Base-by-base conservation (phyloP, 495 filamentous ascomycete genomes). In the Xylaria scruposa region DNA sequence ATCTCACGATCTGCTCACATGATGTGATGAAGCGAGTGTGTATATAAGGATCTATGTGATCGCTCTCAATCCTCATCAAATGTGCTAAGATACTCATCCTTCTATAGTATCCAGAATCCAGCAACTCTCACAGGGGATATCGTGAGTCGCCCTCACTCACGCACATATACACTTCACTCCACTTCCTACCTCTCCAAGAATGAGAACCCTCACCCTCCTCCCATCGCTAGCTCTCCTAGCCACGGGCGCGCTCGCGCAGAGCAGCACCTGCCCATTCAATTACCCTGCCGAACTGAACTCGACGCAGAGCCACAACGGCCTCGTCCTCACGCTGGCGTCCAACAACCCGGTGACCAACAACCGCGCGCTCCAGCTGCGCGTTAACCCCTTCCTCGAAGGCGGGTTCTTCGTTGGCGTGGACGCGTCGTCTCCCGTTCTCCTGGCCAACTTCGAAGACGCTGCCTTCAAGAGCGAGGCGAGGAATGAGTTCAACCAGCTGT, bases 191-290 rank as follows among this genome's bases (percentile, higher is more conserved):
- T 29, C 67, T 47, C 33, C 4, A 19, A 24, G 24, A 53, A 63
- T 29, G 54, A 59, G 38, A 38, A 9, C 51, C 26, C n/a, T 42
- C 17, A 53, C 19, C 29, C 40, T 67, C 29, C 40, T 67, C 46
- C 9, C 46, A 15, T 46, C 68, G 15, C 67, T 70, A 7, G 68
- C 68, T 44, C 68, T 69, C 21, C 53, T 63, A 2, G 68, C 68
- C 36, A 46, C 68, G 36, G 29, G 58, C 68, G 46, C 54, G 38
- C 68, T 68, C 17, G 61, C 71, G 36, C 54, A 73, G n/a, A 70
- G 46, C 47, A 72, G 66, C 71, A 73, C 24, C 40, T 73, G 71
- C 24, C 71, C 71, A 21, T 73, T 40, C 71, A 73, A 73, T 58
- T 73, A 73, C 58, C 71, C 71, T 1, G 21, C 42, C 2, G 24